Percentiles rank a stretch among this genome's conserved stretches.
phyloP scores from a whole-genome alignment of 495 filamentous ascomycete species.

The Neurospora terricola region DNA sequence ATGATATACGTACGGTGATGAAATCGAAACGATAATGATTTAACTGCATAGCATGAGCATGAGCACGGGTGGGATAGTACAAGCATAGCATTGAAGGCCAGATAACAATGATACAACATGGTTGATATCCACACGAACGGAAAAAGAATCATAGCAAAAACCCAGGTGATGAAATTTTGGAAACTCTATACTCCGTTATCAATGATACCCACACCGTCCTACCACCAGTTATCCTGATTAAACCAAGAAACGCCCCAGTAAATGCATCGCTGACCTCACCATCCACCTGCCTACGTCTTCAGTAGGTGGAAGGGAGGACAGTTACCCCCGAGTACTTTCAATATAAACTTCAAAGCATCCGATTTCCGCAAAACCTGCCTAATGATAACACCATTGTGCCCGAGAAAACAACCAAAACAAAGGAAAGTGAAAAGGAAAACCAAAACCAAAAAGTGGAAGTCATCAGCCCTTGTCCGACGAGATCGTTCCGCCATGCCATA shows the following conservation, averaged over 20 bases:
- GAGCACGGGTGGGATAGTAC: neutral
- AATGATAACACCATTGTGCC: neutral
- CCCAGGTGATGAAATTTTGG: neutral
- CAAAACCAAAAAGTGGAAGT: neutral
- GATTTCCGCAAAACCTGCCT: neutral
- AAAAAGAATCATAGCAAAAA: neutral
- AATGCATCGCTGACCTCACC: neutral
- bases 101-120: neutral
- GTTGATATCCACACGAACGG: neutral
- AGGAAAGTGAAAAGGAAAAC: neutral
- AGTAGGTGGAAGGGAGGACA: neutral
- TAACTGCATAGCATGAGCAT: neutral
- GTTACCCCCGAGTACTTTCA: neutral
- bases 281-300: neutral
- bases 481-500: neutral
- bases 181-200: neutral
- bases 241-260: neutral
- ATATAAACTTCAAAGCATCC: neutral
- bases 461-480: neutral
- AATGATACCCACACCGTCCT: neutral
- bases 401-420: neutral
- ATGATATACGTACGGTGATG: neutral
- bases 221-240: neutral
- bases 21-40: neutral
- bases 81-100: neutral